phyloP scores from a whole-genome alignment of 2,329 filamentous ascomycete genomes.

The Colletotrichum tropicale region DNA sequence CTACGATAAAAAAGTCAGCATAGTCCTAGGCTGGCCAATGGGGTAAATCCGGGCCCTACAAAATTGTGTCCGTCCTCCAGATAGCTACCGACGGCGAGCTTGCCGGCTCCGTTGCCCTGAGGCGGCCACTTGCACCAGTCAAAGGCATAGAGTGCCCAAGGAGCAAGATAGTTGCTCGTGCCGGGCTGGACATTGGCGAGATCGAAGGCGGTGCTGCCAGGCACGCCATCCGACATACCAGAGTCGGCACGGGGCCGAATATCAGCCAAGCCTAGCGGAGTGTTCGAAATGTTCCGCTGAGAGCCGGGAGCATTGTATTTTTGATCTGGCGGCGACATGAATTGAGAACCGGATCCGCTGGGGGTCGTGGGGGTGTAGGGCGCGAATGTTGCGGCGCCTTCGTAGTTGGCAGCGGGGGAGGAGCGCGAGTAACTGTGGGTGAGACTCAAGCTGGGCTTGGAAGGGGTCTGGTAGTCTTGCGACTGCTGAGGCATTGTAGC shows the following conservation, averaged over 20 bases:
- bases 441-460: slow-evolving; percentile 67
- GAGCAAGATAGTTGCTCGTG: slow-evolving; percentile 92
- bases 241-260: slow-evolving; percentile 89
- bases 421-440: slow-evolving; percentile 84
- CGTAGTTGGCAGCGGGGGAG: slow-evolving; percentile 72
- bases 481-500: slow-evolving; percentile 44
- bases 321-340: slow-evolving; percentile 30
- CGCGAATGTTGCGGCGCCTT: slow-evolving; percentile 52
- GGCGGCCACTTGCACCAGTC: slow-evolving; percentile 99
- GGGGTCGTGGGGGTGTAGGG: slow-evolving; percentile 70
- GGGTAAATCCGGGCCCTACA: slow-evolving; percentile 54
- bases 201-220: slow-evolving; percentile 69
- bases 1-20: slow-evolving; percentile 47
- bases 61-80: slow-evolving; percentile 98
- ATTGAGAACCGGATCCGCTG: slow-evolving; percentile 41
- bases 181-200: slow-evolving; percentile 67
- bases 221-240: slow-evolving; percentile 73
- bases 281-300: slow-evolving; percentile 75
- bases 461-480: slow-evolving; percentile 65
- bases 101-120: slow-evolving; percentile 80
- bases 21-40: not conserved
- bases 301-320: slow-evolving; percentile 63
- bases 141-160: slow-evolving; percentile 95
- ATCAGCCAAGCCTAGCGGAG: slow-evolving; percentile 88
- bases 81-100: slow-evolving; percentile 94